These are phyloP conservation scores for Conringia planisiliqua DNA, from an alignment of 345 rosid species.

Conservation along the genomic window DNA sequence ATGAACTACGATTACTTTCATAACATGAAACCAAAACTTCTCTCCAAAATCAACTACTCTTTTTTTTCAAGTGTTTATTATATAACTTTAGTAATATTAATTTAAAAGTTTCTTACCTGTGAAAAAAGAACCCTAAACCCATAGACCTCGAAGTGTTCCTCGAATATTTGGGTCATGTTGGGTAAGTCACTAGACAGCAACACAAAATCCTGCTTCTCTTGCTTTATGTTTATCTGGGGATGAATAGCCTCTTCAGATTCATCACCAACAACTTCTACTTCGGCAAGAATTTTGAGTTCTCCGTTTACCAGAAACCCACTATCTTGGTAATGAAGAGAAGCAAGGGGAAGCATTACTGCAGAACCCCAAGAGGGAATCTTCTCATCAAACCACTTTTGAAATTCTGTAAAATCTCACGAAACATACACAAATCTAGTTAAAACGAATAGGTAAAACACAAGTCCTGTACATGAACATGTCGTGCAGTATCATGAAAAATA, in stretches of 20 bases:
- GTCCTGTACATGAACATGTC: neutral
- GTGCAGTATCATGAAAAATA: too few relatives aligned
- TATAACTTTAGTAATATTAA: neutral
- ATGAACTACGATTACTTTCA: too few relatives aligned
- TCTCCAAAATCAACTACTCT: too few relatives aligned
- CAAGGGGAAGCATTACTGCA: too few relatives aligned
- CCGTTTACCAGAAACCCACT: constrained; percentile 42
- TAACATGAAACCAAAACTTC: too few relatives aligned
- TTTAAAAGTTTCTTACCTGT: neutral
- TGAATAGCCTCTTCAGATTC: neutral
- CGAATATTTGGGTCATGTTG: too few relatives aligned
- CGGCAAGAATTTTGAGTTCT: constrained; percentile 8
- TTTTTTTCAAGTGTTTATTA: too few relatives aligned
- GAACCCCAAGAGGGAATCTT: neutral
- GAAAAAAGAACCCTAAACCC: neutral
- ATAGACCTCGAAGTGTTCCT: neutral
- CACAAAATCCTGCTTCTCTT: too few relatives aligned
- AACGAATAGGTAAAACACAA: neutral
- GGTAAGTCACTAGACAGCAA: too few relatives aligned
- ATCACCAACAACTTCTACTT: neutral
- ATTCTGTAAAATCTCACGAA: too few relatives aligned
- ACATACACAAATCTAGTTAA: too few relatives aligned
- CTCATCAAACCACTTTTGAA: neutral
- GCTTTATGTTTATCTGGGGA: neutral
- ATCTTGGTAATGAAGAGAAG: neutral